phyloP scores from a whole-genome alignment of 148 eudicot genomes.

The Fagopyrum homotropicum region DNA sequence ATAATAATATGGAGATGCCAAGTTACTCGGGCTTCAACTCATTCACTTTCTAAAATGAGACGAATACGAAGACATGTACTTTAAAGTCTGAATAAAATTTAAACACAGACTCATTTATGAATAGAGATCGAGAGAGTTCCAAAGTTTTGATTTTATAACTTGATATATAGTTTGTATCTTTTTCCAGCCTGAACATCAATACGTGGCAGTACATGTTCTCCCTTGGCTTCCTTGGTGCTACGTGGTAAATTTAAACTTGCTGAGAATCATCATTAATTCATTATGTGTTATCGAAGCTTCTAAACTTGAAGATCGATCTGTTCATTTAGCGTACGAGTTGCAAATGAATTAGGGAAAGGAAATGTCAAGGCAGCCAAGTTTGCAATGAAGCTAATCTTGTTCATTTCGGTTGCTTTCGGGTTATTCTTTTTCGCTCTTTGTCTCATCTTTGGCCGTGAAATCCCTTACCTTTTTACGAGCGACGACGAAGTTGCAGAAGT shows the following conservation, averaged over 20 bases:
- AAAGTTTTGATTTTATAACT: background rate
- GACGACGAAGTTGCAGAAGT: conserved; percentile 8
- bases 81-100: too few species aligned
- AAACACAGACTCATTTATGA: too few species aligned
- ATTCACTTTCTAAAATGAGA: too few species aligned
- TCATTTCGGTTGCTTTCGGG: conserved; percentile 21
- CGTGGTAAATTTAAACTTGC: conserved; percentile 24
- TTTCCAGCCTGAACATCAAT: conserved; percentile 41
- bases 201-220: conserved; percentile 36
- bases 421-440: conserved; percentile 10
- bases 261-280: too few species aligned
- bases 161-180: background rate
- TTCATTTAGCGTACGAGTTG: conserved; percentile 33
- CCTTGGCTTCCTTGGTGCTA: conserved; percentile 41
- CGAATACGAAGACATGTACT: too few species aligned
- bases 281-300: background rate
- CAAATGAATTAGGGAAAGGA: conserved; percentile 53
- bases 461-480: conserved; percentile 7
- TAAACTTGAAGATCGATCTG: background rate
- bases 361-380: conserved; percentile 29
- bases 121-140: too few species aligned
- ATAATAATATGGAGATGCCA: too few species aligned
- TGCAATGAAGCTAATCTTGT: too few species aligned
- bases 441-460: conserved; percentile 8
- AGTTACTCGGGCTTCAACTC: too few species aligned